These are phyloP conservation scores for Luffa acutangula DNA, from an alignment of 306 rosid genomes.

Conservation along the genomic window DNA sequence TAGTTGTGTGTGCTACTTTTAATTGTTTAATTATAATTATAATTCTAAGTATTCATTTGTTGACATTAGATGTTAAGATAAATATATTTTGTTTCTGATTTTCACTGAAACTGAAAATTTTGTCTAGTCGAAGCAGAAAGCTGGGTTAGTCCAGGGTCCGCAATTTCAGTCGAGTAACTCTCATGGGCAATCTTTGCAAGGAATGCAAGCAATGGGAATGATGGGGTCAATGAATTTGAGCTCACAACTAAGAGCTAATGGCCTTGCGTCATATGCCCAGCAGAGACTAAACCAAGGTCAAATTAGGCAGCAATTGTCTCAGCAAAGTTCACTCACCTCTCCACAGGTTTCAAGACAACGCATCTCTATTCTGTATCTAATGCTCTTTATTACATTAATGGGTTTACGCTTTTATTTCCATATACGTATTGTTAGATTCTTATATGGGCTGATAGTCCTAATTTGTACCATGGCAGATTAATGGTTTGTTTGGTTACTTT, in stretches of 20 bases:
- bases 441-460: neutral
- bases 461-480: neutral
- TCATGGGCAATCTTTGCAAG: conserved; percentile 72
- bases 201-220: conserved; percentile 82
- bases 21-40: neutral
- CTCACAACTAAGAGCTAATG: conserved; percentile 60
- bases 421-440: neutral
- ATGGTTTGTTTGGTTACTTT: conserved; percentile 1
- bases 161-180: conserved; percentile 69
- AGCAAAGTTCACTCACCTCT: conserved; percentile 50
- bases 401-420: neutral
- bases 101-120: conserved; percentile 14
- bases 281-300: conserved; percentile 59
- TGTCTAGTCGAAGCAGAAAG: conserved; percentile 77
- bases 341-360: conserved; percentile 36
- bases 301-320: conserved; percentile 76
- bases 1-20: neutral
- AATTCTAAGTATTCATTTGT: neutral
- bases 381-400: neutral
- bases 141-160: conserved; percentile 63
- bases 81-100: neutral
- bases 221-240: conserved; percentile 51
- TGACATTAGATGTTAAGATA: neutral
- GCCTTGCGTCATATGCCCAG: conserved; percentile 56
- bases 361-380: neutral